phyloP scores from a whole-genome alignment of 345 rosid species.

The Corymbia maculata region DNA sequence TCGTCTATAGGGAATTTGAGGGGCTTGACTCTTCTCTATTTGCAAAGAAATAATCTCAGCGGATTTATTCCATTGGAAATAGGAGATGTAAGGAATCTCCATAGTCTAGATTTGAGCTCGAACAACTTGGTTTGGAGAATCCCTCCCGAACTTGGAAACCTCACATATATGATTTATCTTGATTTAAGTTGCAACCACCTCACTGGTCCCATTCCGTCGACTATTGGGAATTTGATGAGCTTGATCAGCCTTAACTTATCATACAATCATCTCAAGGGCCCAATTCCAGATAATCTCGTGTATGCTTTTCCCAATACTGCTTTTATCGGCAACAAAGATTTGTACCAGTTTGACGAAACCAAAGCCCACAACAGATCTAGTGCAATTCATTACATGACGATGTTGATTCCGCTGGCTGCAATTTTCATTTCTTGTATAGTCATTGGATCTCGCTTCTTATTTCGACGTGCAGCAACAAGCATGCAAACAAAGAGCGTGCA shows the following conservation, averaged over 20 bases:
- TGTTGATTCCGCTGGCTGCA: not conserved
- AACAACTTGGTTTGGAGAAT: not conserved
- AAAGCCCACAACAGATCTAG: not conserved
- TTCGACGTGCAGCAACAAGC: rapidly evolving
- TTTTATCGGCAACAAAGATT: not conserved
- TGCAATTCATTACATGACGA: rapidly evolving
- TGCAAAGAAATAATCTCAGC: too few species aligned
- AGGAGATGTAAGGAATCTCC: not conserved
- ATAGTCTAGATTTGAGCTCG: rapidly evolving
- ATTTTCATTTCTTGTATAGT: rapidly evolving
- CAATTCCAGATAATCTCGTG: rapidly evolving
- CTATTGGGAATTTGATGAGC: not conserved
- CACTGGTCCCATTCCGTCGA: not conserved
- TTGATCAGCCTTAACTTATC: not conserved
- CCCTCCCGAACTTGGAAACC: not conserved
- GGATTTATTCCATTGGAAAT: too few species aligned
- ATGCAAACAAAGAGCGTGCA: not conserved
- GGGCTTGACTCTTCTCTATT: too few species aligned
- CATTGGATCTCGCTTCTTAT: rapidly evolving
- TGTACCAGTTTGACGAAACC: not conserved
- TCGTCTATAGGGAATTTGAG: too few species aligned
- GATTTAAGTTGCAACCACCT: not conserved
- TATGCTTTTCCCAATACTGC: not conserved
- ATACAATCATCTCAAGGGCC: not conserved
- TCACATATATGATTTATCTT: rapidly evolving